Evolutionary conservation across 148 eudicot genomes (phyloP).

Genomic region (Beta vulgaris): DNA sequence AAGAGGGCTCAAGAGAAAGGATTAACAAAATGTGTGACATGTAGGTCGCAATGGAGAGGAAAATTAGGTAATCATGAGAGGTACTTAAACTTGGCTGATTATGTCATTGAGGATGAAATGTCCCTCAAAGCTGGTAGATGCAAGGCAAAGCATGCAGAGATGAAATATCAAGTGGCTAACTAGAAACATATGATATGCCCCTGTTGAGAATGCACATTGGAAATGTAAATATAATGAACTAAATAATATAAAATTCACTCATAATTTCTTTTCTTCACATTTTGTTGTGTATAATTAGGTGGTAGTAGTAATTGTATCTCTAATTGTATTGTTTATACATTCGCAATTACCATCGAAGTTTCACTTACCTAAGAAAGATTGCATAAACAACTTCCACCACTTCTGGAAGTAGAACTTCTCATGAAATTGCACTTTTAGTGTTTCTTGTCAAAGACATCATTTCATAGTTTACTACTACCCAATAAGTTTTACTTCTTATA

Average conservation of each 20-base stretch:
- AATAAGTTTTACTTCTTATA: not conserved
- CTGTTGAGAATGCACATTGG: not conserved
- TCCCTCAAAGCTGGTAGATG: constrained; percentile 14
- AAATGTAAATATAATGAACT: not conserved
- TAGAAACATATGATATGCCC: not conserved
- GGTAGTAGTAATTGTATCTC: not conserved
- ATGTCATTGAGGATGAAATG: constrained; percentile 30
- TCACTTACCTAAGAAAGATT: not conserved
- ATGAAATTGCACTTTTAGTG: not conserved
- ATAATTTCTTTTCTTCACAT: not conserved
- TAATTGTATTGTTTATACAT: not conserved
- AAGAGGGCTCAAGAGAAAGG: constrained; percentile 58
- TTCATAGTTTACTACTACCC: not conserved
- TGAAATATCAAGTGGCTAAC: not conserved
- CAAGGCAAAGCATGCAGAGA: not conserved
- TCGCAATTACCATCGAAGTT: not conserved
- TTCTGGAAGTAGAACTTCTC: not conserved
- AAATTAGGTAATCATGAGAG: constrained; percentile 36
- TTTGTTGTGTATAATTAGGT: not conserved
- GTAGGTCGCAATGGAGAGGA: constrained; percentile 63
- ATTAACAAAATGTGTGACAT: constrained; percentile 66
- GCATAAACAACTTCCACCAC: not conserved
- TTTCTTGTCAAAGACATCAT: not conserved
- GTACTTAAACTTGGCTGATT: constrained; percentile 61
- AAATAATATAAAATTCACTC: no score